These are phyloP conservation scores for Pulicaria dysenterica DNA, from an alignment of 129 eudicot genomes.

Conservation along the genomic window DNA sequence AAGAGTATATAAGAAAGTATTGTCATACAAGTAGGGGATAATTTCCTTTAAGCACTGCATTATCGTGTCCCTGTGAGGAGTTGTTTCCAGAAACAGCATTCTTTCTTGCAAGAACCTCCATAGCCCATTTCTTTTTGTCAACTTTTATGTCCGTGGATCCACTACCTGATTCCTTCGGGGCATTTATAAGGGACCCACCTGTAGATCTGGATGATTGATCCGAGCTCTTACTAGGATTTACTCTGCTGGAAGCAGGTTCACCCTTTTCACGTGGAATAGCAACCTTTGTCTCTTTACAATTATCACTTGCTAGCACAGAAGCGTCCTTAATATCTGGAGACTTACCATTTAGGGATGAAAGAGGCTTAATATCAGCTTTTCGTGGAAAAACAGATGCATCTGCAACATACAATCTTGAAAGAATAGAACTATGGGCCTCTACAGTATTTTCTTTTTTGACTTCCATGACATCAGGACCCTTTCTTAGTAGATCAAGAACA, in stretches of 20 bases:
- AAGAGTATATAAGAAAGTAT: constrained; percentile 22
- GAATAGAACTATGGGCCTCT: constrained; percentile 53
- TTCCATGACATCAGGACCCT: constrained; percentile 45
- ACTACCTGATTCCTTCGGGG: constrained; percentile 44
- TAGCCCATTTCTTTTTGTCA: constrained; percentile 91
- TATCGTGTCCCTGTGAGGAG: constrained; percentile 58
- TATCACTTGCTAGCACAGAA: neutral
- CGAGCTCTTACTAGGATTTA: constrained; percentile 32
- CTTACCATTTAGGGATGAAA: constrained; percentile 46
- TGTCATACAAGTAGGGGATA: constrained; percentile 71
- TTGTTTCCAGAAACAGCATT: constrained; percentile 54
- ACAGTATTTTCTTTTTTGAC: constrained; percentile 40
- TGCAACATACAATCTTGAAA: constrained; percentile 87
- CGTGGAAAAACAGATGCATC: constrained; percentile 90
- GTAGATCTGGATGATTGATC: constrained; percentile 36
- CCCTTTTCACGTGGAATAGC: constrained; percentile 35
- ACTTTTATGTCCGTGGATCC: constrained; percentile 42
- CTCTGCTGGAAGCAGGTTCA: constrained; percentile 44
- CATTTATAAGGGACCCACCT: constrained; percentile 36
- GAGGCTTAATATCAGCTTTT: constrained; percentile 70
- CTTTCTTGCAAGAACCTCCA: constrained; percentile 89
- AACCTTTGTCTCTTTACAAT: constrained; percentile 36
- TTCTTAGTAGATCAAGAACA: constrained; percentile 74
- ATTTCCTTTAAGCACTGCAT: constrained; percentile 62
- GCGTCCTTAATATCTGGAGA: constrained; percentile 29